These are phyloP conservation scores for Polygonum aviculare DNA, from an alignment of 148 eudicot species.

Conservation along the genomic window DNA sequence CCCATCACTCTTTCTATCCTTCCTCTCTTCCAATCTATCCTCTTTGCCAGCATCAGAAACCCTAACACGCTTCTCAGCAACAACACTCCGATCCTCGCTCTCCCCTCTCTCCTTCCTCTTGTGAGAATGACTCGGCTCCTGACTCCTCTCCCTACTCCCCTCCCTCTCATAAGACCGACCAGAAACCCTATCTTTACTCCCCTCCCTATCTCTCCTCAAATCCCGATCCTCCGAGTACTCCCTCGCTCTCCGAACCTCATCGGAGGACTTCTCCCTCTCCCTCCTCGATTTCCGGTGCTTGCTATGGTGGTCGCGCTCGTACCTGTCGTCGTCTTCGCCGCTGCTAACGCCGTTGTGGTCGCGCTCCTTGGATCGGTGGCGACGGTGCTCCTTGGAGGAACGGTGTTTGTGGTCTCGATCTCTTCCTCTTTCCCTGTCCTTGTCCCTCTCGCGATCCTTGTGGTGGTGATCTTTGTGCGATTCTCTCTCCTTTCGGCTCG, in stretches of 20 bases:
- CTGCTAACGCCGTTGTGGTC: constrained; percentile 14
- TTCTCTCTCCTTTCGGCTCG: constrained; percentile 34
- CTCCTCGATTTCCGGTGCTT: constrained; percentile 22
- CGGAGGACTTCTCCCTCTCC: constrained; percentile 18
- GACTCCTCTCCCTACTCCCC: constrained; percentile 38
- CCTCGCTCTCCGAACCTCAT: constrained; percentile 18
- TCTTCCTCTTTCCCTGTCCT: constrained; percentile 17
- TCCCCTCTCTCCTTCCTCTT: constrained; percentile 34
- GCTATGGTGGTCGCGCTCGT: constrained; percentile 13
- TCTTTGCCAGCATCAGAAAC: constrained; percentile 26
- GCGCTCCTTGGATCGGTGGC: constrained; percentile 29
- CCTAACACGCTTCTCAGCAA: constrained; percentile 13
- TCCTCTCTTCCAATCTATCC: constrained; percentile 19
- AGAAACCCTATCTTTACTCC: constrained; percentile 12
- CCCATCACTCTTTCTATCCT: constrained; percentile 13
- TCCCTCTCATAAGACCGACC: constrained; percentile 31
- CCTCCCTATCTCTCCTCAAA: constrained; percentile 25
- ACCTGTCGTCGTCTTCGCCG: constrained; percentile 24
- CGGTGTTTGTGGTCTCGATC: constrained; percentile 33
- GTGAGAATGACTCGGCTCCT: constrained; percentile 16
- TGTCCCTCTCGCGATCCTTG: constrained; percentile 14
- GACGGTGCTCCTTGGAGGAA: constrained; percentile 26
- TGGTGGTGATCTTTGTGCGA: constrained; percentile 23
- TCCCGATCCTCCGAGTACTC: constrained; percentile 19
- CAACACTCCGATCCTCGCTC: constrained; percentile 25